phyloP scores from a whole-genome alignment of 495 filamentous ascomycete genomes.

The Neurospora sp. region DNA sequence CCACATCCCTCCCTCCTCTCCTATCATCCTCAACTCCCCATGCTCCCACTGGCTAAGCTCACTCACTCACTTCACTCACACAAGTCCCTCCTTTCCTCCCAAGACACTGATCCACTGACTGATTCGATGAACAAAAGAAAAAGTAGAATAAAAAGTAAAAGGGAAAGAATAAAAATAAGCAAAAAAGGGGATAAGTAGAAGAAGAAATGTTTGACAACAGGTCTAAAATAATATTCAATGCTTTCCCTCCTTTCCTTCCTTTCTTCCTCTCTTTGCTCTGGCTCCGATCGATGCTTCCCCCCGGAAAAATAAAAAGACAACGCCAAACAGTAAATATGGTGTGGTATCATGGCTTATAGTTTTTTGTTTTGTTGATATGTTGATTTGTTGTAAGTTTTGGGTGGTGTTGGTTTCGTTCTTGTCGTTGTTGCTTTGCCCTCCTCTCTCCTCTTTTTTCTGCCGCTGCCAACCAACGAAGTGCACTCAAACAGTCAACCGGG shows the following conservation, averaged over 20 bases:
- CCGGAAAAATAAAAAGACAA: conserved; percentile 3
- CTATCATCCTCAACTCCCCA: too few relatives aligned
- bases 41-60: too few relatives aligned
- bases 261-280: not conserved
- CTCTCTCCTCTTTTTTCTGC: not conserved
- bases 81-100: too few relatives aligned
- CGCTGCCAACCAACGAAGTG: not conserved
- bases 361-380: not conserved
- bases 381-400: not conserved
- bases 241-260: not conserved
- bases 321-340: conserved; percentile 17
- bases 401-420: not conserved
- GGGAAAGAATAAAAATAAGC: not conserved
- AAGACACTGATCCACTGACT: conserved; percentile 1
- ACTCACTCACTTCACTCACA: too few relatives aligned
- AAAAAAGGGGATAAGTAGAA: conserved; percentile 1
- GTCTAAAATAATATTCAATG: conserved; percentile 1
- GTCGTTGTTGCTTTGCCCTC: not conserved
- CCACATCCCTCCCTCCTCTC: too few relatives aligned
- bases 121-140: conserved; percentile 8
- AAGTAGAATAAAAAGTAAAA: not conserved
- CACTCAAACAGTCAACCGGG: not conserved
- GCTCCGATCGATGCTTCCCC: not conserved
- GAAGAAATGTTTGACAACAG: not conserved
- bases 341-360: conserved; percentile 26